A percentile compares a stretch with the other conserved stretches of the same genome.
Evolutionary conservation across 2,329 filamentous ascomycete genomes (phyloP).

Genomic region (Xylariales sp.): DNA sequence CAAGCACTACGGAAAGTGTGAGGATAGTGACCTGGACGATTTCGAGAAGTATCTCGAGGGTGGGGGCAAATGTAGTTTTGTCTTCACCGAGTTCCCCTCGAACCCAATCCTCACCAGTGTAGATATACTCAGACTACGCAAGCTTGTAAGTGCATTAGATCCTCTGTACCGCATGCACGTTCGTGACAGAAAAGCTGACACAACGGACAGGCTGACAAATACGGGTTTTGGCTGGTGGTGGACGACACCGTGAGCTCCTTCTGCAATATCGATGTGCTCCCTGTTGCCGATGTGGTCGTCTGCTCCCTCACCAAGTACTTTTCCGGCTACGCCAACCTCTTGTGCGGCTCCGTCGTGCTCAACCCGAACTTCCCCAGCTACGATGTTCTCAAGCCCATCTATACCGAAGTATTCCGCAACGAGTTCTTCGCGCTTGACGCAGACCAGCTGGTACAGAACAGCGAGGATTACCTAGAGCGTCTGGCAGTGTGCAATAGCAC

Average conservation of each 20-base stretch:
- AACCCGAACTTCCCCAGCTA: conserved; percentile 15
- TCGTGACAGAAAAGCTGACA: conserved; percentile 4
- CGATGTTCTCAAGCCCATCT: conserved; percentile 11
- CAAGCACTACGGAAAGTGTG: conserved; percentile 44
- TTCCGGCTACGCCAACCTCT: conserved; percentile 45
- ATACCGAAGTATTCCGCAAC: conserved; percentile 31
- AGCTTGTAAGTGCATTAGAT: conserved; percentile 30
- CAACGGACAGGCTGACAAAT: conserved; percentile 30
- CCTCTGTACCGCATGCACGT: background rate
- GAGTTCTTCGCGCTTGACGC: conserved; percentile 45
- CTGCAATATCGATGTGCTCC: conserved; percentile 45
- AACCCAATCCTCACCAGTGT: conserved; percentile 40
- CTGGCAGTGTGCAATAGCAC: conserved; percentile 37
- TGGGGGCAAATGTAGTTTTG: conserved; percentile 36
- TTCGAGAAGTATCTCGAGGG: conserved; percentile 40
- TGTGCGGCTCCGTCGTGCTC: conserved; percentile 17
- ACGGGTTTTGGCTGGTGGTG: conserved; percentile 38
- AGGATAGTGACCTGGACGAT: conserved; percentile 33
- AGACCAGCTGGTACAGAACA: conserved; percentile 38
- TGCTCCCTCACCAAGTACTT: conserved; percentile 53
- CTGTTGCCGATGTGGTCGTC: conserved; percentile 41
- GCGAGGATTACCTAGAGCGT: conserved; percentile 35
- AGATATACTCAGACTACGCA: conserved; percentile 32
- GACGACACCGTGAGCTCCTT: conserved; percentile 47
- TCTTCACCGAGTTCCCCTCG: conserved; percentile 45